Conservation (phyloP, 1,284 basidiomycete species). For the Ganoderma lucidum region DNA sequence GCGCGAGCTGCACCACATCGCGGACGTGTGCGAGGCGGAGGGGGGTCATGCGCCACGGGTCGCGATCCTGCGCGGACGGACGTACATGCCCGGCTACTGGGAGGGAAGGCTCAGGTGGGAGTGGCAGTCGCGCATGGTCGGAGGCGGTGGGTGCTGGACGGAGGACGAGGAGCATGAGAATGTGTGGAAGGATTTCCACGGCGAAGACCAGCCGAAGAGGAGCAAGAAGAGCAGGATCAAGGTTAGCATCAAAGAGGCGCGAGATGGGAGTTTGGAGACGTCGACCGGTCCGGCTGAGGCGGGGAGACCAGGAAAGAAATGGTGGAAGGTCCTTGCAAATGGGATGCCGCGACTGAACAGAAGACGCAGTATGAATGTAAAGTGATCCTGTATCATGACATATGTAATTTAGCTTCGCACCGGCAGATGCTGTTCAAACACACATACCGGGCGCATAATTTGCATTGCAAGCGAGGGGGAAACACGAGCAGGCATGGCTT, state of each 20-base stretch:
- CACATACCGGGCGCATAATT: neutral
- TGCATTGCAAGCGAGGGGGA: neutral
- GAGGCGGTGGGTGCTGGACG: slow-evolving; percentile 27
- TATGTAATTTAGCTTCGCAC: neutral
- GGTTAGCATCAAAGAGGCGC: slow-evolving; percentile 11
- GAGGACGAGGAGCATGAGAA: slow-evolving; percentile 27
- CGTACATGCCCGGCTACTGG: slow-evolving; percentile 26
- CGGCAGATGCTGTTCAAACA: neutral
- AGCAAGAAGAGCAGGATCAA: slow-evolving; percentile 8
- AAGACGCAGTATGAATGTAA: slow-evolving; percentile 2
- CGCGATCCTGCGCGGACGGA: slow-evolving; percentile 16
- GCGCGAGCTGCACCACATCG: slow-evolving; percentile 22
- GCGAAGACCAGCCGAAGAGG: neutral
- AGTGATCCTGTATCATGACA: neutral
- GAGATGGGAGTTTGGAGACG: neutral
- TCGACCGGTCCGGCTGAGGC: neutral
- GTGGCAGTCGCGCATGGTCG: slow-evolving; percentile 27
- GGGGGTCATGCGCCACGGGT: slow-evolving; percentile 12
- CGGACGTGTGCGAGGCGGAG: slow-evolving; percentile 8
- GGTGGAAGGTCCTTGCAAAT: slow-evolving; percentile 21
- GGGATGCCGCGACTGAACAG: slow-evolving; percentile 12
- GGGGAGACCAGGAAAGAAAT: slow-evolving; percentile 12
- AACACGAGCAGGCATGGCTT: neutral
- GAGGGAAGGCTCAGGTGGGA: slow-evolving; percentile 24
- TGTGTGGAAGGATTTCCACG: slow-evolving; percentile 20